These are phyloP conservation scores for Candida bentonensis DNA, from an alignment of 805 yeast genomes.

Conservation along the genomic window DNA sequence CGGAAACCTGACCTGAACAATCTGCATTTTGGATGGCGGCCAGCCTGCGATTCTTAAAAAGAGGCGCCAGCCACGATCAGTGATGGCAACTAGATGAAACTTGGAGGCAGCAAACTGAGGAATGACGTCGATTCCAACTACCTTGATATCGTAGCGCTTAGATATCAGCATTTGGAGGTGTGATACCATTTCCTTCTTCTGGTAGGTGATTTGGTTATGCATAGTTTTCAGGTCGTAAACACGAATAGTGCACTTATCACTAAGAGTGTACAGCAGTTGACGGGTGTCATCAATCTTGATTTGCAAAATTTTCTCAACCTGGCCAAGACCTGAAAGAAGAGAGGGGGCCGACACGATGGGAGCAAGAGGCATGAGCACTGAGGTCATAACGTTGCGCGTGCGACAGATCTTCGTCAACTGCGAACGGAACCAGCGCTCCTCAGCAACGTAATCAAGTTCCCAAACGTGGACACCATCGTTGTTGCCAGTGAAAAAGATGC, in stretches of 20 bases:
- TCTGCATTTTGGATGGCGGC: constrained; percentile 25
- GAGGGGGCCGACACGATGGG: constrained; percentile 12
- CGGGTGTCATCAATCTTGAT: constrained; percentile 66
- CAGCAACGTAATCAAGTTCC: constrained; percentile 72
- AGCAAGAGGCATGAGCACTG: constrained; percentile 12
- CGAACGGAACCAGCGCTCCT: constrained; percentile 77
- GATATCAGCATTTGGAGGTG: constrained; percentile 2
- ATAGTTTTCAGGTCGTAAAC: constrained; percentile 44
- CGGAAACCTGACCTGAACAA: constrained; percentile 29
- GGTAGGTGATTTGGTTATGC: constrained; percentile 14
- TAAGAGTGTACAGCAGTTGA: constrained; percentile 63
- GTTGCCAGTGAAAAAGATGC: constrained; percentile 73
- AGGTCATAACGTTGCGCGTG: constrained; percentile 47
- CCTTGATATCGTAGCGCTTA: not conserved
- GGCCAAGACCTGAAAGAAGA: constrained; percentile 14
- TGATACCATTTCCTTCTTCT: constrained; percentile 2
- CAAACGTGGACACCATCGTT: constrained; percentile 67
- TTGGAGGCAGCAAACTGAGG: constrained; percentile 11
- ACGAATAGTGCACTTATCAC: constrained; percentile 68
- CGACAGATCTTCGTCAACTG: constrained; percentile 73
- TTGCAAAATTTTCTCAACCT: constrained; percentile 48
- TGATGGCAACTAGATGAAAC: constrained; percentile 62
- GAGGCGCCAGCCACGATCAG: constrained; percentile 73
- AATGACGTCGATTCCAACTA: not conserved
- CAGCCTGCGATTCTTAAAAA: constrained; percentile 38